Evolutionary conservation across 768 basidiomycete genomes (phyloP).

Genomic region (Boletus coccyginus): DNA sequence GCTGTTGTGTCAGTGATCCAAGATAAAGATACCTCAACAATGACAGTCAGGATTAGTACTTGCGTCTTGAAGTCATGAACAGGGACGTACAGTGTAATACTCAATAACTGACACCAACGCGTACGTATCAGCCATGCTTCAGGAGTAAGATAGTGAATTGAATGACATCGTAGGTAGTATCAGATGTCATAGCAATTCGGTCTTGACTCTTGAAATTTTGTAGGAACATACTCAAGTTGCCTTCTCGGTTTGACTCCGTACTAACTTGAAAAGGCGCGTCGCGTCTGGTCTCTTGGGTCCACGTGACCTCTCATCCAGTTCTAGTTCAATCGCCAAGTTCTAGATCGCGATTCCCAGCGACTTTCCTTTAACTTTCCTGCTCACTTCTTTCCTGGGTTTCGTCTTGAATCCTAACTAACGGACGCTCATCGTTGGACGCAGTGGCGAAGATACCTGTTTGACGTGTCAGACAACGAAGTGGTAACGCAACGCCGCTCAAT

Average conservation of each 20-base stretch:
- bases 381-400: too few relatives aligned
- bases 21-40: background rate
- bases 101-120: background rate
- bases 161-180: background rate
- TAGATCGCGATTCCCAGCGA: background rate
- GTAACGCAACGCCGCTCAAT: slow-evolving; percentile 10
- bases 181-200: background rate
- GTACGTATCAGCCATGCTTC: background rate
- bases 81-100: background rate
- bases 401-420: background rate
- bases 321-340: background rate
- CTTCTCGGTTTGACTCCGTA: too few relatives aligned
- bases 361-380: background rate
- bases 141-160: too few relatives aligned
- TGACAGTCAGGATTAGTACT: too few relatives aligned
- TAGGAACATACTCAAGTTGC: too few relatives aligned
- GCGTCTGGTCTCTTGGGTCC: too few relatives aligned
- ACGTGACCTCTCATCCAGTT: slow-evolving; percentile 9
- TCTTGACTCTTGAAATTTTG: background rate
- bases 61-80: too few relatives aligned
- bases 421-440: background rate
- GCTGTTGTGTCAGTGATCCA: background rate
- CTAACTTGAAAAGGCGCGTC: too few relatives aligned
- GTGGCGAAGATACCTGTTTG: background rate
- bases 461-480: background rate